phyloP scores from a whole-genome alignment of 1,139 yeast genomes.

The Yamadazyma dendronema region DNA sequence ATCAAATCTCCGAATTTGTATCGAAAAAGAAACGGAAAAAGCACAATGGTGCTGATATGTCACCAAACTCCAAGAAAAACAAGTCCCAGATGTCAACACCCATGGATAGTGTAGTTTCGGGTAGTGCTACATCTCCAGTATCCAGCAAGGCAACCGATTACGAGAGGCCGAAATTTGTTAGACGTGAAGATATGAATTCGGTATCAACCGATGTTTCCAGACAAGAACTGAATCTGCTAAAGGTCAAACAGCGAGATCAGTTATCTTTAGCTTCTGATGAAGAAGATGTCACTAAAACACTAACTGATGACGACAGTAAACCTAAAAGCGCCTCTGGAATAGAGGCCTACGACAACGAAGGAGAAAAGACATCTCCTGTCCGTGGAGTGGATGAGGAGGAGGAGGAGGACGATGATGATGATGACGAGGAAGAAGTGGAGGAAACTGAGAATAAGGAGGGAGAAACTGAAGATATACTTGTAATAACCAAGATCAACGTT shows the following conservation, averaged over 20 bases:
- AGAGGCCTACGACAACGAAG: not conserved
- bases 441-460: slow-evolving; percentile 11
- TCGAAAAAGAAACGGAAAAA: slow-evolving; percentile 14
- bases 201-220: too few species aligned
- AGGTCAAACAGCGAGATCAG: too few species aligned
- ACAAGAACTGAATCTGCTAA: not conserved
- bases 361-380: slow-evolving; percentile 1
- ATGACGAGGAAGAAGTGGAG: slow-evolving; percentile 13
- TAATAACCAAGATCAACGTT: slow-evolving; percentile 14
- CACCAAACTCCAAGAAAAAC: slow-evolving; percentile 11
- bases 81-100: slow-evolving; percentile 10
- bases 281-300: too few species aligned
- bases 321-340: not conserved
- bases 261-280: too few species aligned
- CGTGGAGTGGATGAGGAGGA: slow-evolving; percentile 3
- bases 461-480: slow-evolving; percentile 15
- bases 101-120: not conserved
- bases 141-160: not conserved
- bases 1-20: slow-evolving; percentile 36
- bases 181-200: not conserved
- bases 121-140: slow-evolving; percentile 1
- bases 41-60: slow-evolving; percentile 6
- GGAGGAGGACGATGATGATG: slow-evolving; percentile 12
- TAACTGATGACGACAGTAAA: not conserved
- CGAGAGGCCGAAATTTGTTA: not conserved